Evolutionary conservation across 139 green algal species (phyloP), one percentile per base, ranked within the genome.

Genomic region (Mesotaenium endlicherianum): DNA sequence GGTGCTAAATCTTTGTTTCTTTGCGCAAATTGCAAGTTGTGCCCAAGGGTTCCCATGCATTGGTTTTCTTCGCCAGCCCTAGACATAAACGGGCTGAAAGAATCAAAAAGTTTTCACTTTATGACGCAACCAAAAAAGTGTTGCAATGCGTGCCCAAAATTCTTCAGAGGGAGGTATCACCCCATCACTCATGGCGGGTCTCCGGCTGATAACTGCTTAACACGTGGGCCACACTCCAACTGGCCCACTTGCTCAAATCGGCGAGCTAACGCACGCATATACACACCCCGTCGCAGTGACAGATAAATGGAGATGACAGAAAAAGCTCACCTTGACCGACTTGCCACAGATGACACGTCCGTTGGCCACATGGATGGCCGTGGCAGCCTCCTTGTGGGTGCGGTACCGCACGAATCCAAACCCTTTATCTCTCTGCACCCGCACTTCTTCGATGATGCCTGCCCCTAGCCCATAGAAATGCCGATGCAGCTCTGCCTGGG

Each of bases 351-450:
- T 86, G 74, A 86, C 71, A 30, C 70, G 80, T 0, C 80, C 80
- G 16, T 86, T 86, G 45, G 34, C 71, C 2, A 30, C 30, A 11
- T 85, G 70, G 34, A 86, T 86, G 36, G 80, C 80, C 11, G 50
- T 17, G 6, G 80, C 80, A 2, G 80, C 80, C 71, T 86, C 80
- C 11, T 86, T 72, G 41, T 86, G 80, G 3, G 80, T 44, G 30
- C 42, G 70, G 42, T 86, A 86, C 20, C 80, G 45, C 31, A 86
- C 80, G 80, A 86, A 86, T 36, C 80, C 80, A 82, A 86, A 86
- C 39, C 80, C 80, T 44, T 86, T 86, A 31, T 86, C 80, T 4
- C 71, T 36, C n/a, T 86, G 31, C 40, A 86, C 71, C 38, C 71
- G n/a, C 30, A 86, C 80, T 11, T 86, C 80, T 85, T 84, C 80